Base-by-base conservation (phyloP, 2,329 filamentous ascomycete species). In the Sporothrix brasiliensis region DNA sequence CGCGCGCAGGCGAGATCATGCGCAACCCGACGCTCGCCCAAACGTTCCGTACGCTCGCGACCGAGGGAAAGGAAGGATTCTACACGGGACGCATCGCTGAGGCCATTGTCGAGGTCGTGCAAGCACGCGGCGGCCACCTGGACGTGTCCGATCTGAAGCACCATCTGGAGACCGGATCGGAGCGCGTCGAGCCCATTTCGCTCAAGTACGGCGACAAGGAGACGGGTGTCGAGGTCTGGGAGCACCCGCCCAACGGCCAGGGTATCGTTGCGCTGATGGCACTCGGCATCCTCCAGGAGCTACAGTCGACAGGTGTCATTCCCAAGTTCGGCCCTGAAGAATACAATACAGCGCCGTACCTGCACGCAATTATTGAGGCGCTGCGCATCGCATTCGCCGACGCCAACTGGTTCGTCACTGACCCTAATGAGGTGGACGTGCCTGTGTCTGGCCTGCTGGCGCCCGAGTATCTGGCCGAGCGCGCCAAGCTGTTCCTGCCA, bases 241-340 rank as follows among this genome's bases (percentile, higher is more conserved):
- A 99, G 77, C 94, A 98, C 78, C 94, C 94, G 49, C 95, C 95
- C 10, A 98, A 98, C 76, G 94, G 95, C 0, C 95, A 98, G 80
- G 95, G 95, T 1, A 94, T 98, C 74, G 92, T 98, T 2, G 95
- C 95, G 0, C 83, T 98, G 44, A 97, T 98, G 90, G 92, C 95
- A 0, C 84, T 99, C 0, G 95, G 95, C 1, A 97, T 98, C 74
- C 83, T 99, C 65, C 90, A 97, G 78, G 89, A 94, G 77, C 85
- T 98, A 1, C 92, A 97, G 79, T 87, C 88, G 71, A 83, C 85
- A 19, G 91, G 90, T 52, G 88, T 88, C 75, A 93, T 98, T 71
- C 89, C 91, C 0, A 85, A 83, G 0, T 97, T 95, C 79, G 80
- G 79, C 0, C 80, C 86, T 1, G 81, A 56, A 2, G 91, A 97